These are phyloP conservation scores for Leishmania tarentolae DNA, from an alignment of 208 protist genomes.

Conservation along the genomic window DNA sequence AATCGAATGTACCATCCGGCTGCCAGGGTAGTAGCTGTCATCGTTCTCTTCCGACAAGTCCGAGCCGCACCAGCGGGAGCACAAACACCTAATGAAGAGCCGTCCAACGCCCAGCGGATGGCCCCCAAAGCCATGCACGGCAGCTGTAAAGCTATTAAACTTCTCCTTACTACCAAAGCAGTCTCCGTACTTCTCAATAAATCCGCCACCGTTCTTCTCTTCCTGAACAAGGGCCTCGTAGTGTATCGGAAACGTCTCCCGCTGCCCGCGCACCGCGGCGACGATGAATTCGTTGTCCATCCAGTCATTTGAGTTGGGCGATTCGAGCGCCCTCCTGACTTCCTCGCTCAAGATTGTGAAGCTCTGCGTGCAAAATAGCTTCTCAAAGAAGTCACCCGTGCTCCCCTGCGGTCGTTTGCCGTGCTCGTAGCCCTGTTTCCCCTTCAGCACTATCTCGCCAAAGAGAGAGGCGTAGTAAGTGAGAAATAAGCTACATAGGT, in stretches of 20 bases:
- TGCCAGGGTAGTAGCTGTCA: constrained; percentile 20
- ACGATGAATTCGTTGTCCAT: constrained; percentile 90
- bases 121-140: constrained; percentile 71
- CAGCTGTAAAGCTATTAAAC: constrained; percentile 63
- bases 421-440: constrained; percentile 32
- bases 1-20: constrained; percentile 22
- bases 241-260: constrained; percentile 46
- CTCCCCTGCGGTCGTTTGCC: constrained; percentile 17
- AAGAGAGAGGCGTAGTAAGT: constrained; percentile 81
- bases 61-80: constrained; percentile 22
- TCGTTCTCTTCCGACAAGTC: constrained; percentile 20
- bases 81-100: constrained; percentile 31
- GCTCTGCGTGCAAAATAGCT: constrained; percentile 66
- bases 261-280: constrained; percentile 60
- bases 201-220: constrained; percentile 67
- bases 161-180: constrained; percentile 72
- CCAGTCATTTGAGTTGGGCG: constrained; percentile 53
- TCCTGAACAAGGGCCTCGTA: constrained; percentile 58
- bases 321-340: constrained; percentile 49
- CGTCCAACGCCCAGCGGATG: constrained; percentile 45
- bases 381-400: constrained; percentile 51
- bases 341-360: constrained; percentile 63
- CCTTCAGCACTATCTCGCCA: constrained; percentile 59
- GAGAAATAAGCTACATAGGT: constrained; percentile 80
- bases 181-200: constrained; percentile 53